phyloP scores from a whole-genome alignment of 2,329 filamentous ascomycete species.

The Aaosphaeria pasadenensis region DNA sequence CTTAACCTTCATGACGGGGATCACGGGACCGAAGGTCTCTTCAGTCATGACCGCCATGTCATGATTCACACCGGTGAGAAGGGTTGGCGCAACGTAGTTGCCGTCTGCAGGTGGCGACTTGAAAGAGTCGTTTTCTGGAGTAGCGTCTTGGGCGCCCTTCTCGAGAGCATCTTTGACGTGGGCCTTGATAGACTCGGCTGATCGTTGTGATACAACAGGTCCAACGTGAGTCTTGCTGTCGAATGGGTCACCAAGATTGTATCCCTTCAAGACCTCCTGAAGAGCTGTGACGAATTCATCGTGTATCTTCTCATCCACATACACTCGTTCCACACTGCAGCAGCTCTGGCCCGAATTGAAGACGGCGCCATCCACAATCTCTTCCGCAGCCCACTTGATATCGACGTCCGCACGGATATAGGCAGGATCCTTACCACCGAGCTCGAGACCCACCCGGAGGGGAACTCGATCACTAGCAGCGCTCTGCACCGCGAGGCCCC shows the following conservation, averaged over 20 bases:
- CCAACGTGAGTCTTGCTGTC: conserved; percentile 78
- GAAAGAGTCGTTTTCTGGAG: conserved; percentile 79
- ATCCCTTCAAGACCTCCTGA: conserved; percentile 72
- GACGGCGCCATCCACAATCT: conserved; percentile 92
- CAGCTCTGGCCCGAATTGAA: conserved; percentile 99
- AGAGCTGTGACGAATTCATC: conserved; percentile 77
- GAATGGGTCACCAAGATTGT: conserved; percentile 85
- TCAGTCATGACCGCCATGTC: conserved; percentile 86
- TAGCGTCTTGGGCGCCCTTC: conserved; percentile 80
- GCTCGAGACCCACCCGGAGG: conserved; percentile 82
- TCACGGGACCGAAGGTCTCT: conserved; percentile 92
- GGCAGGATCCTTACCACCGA: conserved; percentile 92
- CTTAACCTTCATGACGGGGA: conserved; percentile 84
- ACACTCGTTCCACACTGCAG: conserved; percentile 88
- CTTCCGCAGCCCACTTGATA: conserved; percentile 83
- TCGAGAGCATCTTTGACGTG: conserved; percentile 80
- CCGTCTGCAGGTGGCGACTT: conserved; percentile 68
- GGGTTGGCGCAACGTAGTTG: conserved; percentile 84
- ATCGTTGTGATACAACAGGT: conserved; percentile 79
- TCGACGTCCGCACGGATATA: conserved; percentile 87
- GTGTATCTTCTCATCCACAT: conserved; percentile 82
- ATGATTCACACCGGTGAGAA: conserved; percentile 77
- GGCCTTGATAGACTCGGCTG: conserved; percentile 70
- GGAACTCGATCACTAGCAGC: conserved; percentile 76
- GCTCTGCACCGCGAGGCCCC: conserved; percentile 80